Percentiles rank a stretch among this genome's conserved stretches.
phyloP scores from a whole-genome alignment of 1,284 basidiomycete genomes.

The Trichosporon sp. region DNA sequence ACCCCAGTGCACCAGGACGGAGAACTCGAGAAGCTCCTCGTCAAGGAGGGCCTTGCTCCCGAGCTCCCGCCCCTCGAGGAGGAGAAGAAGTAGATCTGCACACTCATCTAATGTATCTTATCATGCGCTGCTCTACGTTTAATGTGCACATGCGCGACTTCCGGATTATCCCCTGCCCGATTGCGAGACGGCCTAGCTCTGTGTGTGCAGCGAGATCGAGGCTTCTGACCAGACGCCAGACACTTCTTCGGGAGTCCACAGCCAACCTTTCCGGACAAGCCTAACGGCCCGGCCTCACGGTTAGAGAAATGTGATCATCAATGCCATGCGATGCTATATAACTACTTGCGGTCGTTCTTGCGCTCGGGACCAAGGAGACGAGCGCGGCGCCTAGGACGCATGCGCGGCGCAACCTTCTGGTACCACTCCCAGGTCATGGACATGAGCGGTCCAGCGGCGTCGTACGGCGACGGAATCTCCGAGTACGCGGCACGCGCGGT shows the following conservation, averaged over 20 bases:
- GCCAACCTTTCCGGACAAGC: no score
- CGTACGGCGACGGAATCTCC: conserved; percentile 88
- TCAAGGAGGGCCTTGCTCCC: conserved; percentile 64
- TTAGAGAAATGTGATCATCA: conserved; percentile 5
- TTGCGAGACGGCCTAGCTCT: no score
- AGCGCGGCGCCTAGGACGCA: conserved; percentile 60
- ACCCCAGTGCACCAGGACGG: conserved; percentile 89
- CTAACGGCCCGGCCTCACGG: background rate
- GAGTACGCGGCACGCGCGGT: conserved; percentile 87
- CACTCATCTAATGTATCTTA: background rate
- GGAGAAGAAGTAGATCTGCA: background rate
- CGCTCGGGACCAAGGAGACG: conserved; percentile 62
- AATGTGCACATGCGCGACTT: no score
- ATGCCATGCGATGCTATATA: conserved; percentile 10
- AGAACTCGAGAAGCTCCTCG: conserved; percentile 78
- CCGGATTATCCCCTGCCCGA: no score
- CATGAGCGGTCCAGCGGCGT: conserved; percentile 84
- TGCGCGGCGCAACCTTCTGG: conserved; percentile 56
- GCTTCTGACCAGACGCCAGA: no score
- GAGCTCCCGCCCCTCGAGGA: conserved; percentile 37
- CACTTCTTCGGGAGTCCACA: no score
- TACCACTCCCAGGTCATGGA: conserved; percentile 89
- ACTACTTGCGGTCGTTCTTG: conserved; percentile 27
- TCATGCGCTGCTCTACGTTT: background rate
- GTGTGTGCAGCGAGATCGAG: no score